These are phyloP conservation scores for Plasmopara halstedii DNA, from an alignment of 352 stramenopile species.

Conservation along the genomic window DNA sequence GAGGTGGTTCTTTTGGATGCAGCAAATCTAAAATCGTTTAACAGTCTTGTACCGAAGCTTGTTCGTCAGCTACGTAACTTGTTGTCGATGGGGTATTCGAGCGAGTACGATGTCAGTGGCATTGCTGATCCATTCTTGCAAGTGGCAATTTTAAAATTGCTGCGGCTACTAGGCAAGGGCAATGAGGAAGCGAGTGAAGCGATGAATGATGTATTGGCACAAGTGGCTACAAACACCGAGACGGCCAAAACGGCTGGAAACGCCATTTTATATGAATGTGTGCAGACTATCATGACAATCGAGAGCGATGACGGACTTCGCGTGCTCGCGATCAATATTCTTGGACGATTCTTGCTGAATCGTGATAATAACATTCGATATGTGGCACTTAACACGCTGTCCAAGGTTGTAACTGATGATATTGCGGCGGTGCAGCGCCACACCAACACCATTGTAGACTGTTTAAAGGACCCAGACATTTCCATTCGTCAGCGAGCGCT, in stretches of 20 bases:
- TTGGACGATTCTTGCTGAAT: constrained; percentile 98
- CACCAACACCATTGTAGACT: constrained; percentile 94
- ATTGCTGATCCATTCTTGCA: constrained; percentile 99
- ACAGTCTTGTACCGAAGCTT: constrained; percentile 64
- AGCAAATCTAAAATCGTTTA: constrained; percentile 69
- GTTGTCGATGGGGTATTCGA: constrained; percentile 95
- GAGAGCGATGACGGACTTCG: constrained; percentile 95
- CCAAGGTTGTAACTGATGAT: constrained; percentile 86
- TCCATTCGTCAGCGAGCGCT: constrained; percentile 98
- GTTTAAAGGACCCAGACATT: constrained; percentile 95
- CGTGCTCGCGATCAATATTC: constrained; percentile 98
- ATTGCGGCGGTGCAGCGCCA: constrained; percentile 95
- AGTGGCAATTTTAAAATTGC: constrained; percentile 83
- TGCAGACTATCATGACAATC: constrained; percentile 98
- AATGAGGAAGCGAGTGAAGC: constrained; percentile 91
- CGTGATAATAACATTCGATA: constrained; percentile 99
- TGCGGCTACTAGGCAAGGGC: constrained; percentile 93
- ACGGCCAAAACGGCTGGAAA: constrained; percentile 99
- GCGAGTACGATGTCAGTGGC: constrained; percentile 97
- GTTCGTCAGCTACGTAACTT: constrained; percentile 92
- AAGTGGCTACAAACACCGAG: constrained; percentile 99
- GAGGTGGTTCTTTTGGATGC: constrained; percentile 85
- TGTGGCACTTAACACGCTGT: constrained; percentile 97
- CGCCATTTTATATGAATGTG: constrained; percentile 98
- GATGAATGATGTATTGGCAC: constrained; percentile 97